A percentile compares a stretch with the other conserved stretches of the same genome.
phyloP scores from a whole-genome alignment of 2,329 filamentous ascomycete species.

The Daldinia sp. region DNA sequence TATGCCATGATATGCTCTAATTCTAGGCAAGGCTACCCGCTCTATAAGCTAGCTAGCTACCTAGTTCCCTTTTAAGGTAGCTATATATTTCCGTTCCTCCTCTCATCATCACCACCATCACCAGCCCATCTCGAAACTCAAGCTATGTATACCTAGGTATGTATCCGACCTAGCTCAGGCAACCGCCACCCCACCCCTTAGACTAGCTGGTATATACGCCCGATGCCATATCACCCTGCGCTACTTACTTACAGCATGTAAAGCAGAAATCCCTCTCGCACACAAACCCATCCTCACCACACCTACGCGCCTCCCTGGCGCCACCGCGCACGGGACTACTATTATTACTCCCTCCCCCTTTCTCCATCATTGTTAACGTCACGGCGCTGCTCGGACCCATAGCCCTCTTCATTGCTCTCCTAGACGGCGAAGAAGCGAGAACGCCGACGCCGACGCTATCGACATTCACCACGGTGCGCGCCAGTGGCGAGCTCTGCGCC shows the following conservation, averaged over 20 bases:
- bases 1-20: background rate
- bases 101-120: background rate
- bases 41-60: background rate
- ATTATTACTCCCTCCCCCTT: conserved; percentile 19
- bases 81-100: background rate
- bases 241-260: conserved; percentile 58
- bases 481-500: conserved; percentile 49
- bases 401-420: background rate
- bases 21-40: background rate
- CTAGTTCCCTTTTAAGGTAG: background rate
- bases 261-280: conserved; percentile 73
- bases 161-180: no score
- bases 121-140: background rate
- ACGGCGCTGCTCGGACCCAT: conserved; percentile 26
- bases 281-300: conserved; percentile 67
- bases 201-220: background rate
- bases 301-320: conserved; percentile 63
- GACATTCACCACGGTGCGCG: conserved; percentile 40
- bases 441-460: conserved; percentile 18
- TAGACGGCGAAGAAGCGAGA: conserved; percentile 42
- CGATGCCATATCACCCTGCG: background rate
- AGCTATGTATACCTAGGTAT: background rate
- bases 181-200: background rate
- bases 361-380: background rate
- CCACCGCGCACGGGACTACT: conserved; percentile 58